Percentiles rank a stretch among this genome's conserved stretches.
phyloP scores from a whole-genome alignment of 2,329 filamentous ascomycete species.

The Aspergillus sp. region DNA sequence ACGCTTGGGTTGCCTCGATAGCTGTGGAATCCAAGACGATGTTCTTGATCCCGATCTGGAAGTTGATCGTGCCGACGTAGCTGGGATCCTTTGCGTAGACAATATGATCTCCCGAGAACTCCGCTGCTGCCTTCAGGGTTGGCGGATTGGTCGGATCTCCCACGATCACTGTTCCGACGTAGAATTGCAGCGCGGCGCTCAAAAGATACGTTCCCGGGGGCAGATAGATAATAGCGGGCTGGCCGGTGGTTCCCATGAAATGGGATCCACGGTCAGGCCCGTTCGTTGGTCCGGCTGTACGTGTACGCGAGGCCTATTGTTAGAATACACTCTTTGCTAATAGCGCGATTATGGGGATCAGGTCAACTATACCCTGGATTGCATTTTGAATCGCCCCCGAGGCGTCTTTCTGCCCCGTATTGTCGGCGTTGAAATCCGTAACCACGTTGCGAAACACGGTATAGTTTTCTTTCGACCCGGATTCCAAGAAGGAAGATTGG shows the following conservation, averaged over 20 bases:
- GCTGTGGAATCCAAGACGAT: constrained; percentile 38
- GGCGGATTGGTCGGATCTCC: constrained; percentile 46
- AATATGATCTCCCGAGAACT: constrained; percentile 55
- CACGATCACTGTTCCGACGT: constrained; percentile 37
- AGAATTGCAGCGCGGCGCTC: constrained; percentile 24
- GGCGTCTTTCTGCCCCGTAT: constrained; percentile 31
- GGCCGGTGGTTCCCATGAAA: constrained; percentile 29
- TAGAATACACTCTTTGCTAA: not conserved
- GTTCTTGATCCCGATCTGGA: constrained; percentile 41
- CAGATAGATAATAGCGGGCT: constrained; percentile 32
- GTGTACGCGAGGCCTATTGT: constrained; percentile 2
- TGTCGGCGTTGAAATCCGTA: constrained; percentile 33
- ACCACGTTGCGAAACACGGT: constrained; percentile 39
- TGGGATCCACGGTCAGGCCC: constrained; percentile 26
- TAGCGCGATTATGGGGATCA: not conserved
- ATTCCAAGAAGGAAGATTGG: constrained; percentile 27
- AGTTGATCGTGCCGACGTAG: constrained; percentile 31
- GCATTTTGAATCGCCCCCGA: constrained; percentile 30
- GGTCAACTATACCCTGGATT: constrained; percentile 23
- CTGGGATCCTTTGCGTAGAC: constrained; percentile 50
- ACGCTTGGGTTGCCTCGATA: constrained; percentile 22
- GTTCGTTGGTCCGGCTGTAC: constrained; percentile 23
- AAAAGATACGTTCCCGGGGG: constrained; percentile 31
- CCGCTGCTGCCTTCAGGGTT: constrained; percentile 51
- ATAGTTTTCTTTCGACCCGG: constrained; percentile 28